Evolutionary conservation across 2,329 filamentous ascomycete species (phyloP).

Genomic region (Periconia digitata): DNA sequence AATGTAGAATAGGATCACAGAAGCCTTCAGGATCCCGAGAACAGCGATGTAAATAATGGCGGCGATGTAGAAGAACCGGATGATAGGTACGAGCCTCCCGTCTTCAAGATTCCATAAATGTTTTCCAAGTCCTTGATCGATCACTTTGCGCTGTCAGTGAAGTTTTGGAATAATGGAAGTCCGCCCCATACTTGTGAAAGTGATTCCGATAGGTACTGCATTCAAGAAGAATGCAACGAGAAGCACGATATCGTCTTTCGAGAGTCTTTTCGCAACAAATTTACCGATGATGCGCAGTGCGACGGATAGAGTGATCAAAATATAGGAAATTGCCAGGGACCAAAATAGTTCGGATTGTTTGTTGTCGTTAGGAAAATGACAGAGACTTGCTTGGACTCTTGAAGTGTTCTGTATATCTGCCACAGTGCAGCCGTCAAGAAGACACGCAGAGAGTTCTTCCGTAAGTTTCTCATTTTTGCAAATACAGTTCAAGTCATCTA

Average conservation of each 20-base stretch:
- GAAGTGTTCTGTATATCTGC: slow-evolving; percentile 14
- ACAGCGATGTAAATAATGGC: slow-evolving; percentile 22
- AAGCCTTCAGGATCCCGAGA: slow-evolving; percentile 27
- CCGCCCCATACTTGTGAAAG: not conserved
- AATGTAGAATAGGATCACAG: slow-evolving; percentile 29
- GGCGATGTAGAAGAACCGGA: slow-evolving; percentile 21
- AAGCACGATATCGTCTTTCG: slow-evolving; percentile 23
- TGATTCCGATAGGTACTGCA: slow-evolving; percentile 18
- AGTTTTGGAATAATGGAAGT: not conserved
- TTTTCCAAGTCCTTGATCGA: slow-evolving; percentile 21
- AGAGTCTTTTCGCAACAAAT: slow-evolving; percentile 15
- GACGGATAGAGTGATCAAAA: slow-evolving; percentile 16
- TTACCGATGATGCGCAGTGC: slow-evolving; percentile 16
- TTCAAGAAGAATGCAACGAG: slow-evolving; percentile 17
- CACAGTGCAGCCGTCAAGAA: slow-evolving; percentile 27
- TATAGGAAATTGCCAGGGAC: slow-evolving; percentile 15
- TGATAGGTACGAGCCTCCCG: slow-evolving; percentile 10
- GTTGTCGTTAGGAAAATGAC: slow-evolving; percentile 20
- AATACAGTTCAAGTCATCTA: slow-evolving; percentile 17
- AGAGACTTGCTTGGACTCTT: slow-evolving; percentile 24
- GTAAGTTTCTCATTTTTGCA: slow-evolving; percentile 14
- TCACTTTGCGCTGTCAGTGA: slow-evolving; percentile 18
- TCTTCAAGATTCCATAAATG: slow-evolving; percentile 23
- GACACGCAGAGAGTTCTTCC: slow-evolving; percentile 11
- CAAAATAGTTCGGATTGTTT: slow-evolving; percentile 8